phyloP scores from a whole-genome alignment of 2,329 filamentous ascomycete genomes.

The Penicillium sp. region DNA sequence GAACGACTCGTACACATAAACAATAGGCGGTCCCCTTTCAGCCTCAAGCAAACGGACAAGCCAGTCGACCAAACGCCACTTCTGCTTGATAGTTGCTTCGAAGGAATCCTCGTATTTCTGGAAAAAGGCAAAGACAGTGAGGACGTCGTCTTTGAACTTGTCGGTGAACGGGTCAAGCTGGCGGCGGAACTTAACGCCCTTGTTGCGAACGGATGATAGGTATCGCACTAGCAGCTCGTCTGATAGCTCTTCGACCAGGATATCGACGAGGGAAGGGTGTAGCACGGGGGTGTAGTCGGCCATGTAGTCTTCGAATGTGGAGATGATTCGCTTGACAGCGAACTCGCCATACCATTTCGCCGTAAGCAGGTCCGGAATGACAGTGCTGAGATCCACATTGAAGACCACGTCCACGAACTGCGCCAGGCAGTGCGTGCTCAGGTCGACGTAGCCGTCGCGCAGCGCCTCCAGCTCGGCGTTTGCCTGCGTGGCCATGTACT shows the following conservation, averaged over 20 bases:
- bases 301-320: constrained; percentile 93
- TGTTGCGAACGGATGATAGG: constrained; percentile 79
- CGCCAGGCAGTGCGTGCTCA: constrained; percentile 86
- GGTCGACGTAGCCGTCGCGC: constrained; percentile 88
- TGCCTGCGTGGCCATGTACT: constrained; percentile 69
- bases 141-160: constrained; percentile 89
- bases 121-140: constrained; percentile 88
- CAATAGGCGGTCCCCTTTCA: constrained; percentile 66
- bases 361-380: constrained; percentile 88
- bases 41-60: constrained; percentile 73
- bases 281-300: constrained; percentile 78
- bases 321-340: constrained; percentile 88
- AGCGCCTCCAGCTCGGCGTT: constrained; percentile 68
- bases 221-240: constrained; percentile 88
- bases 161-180: constrained; percentile 76
- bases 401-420: constrained; percentile 86
- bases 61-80: constrained; percentile 85
- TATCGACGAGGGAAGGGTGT: constrained; percentile 81
- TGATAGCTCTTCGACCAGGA: constrained; percentile 87
- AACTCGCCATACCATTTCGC: constrained; percentile 79
- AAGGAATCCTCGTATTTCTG: constrained; percentile 64
- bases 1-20: constrained; percentile 75
- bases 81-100: constrained; percentile 73
- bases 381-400: constrained; percentile 76
- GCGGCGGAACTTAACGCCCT: constrained; percentile 80